A percentile compares a stretch with the other conserved stretches of the same genome.
Conservation (phyloP, 495 filamentous ascomycete species). For the Xylaria nigripes region DNA sequence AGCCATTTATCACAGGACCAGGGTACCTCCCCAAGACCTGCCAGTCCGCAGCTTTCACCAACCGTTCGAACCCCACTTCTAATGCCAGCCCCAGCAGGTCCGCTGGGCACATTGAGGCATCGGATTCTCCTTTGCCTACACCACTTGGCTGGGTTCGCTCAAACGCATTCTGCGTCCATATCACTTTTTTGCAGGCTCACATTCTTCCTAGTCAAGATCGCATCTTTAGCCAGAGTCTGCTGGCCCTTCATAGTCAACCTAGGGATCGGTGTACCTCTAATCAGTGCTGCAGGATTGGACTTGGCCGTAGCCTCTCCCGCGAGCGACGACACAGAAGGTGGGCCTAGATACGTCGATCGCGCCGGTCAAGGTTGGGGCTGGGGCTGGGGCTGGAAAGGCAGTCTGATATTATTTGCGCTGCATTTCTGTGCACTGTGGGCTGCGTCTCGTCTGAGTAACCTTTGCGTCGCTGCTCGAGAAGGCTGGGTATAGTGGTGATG, state of each 20-base stretch:
- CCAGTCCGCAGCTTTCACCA: constrained; percentile 25
- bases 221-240: constrained; percentile 33
- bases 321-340: constrained; percentile 5
- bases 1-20: constrained; percentile 18
- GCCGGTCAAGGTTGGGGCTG: constrained; percentile 15
- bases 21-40: constrained; percentile 12
- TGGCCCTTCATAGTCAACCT: constrained; percentile 37
- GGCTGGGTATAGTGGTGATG: constrained; percentile 31
- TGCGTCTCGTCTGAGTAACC: constrained; percentile 24
- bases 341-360: constrained; percentile 4
- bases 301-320: constrained; percentile 20
- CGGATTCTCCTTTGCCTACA: constrained; percentile 23
- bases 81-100: constrained; percentile 49
- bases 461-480: constrained; percentile 30
- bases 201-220: constrained; percentile 33
- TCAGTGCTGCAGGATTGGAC: constrained; percentile 35
- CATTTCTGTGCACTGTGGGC: constrained; percentile 35
- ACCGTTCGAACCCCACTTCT: constrained; percentile 41
- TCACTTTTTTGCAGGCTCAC: constrained; percentile 25
- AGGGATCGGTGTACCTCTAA: constrained; percentile 26
- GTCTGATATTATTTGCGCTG: constrained; percentile 27
- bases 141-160: constrained; percentile 15
- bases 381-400: constrained; percentile 31
- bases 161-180: constrained; percentile 14
- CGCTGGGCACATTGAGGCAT: constrained; percentile 31